Conservation (phyloP, 2,329 filamentous ascomycete species). For the Lachnellula subtilissima region DNA sequence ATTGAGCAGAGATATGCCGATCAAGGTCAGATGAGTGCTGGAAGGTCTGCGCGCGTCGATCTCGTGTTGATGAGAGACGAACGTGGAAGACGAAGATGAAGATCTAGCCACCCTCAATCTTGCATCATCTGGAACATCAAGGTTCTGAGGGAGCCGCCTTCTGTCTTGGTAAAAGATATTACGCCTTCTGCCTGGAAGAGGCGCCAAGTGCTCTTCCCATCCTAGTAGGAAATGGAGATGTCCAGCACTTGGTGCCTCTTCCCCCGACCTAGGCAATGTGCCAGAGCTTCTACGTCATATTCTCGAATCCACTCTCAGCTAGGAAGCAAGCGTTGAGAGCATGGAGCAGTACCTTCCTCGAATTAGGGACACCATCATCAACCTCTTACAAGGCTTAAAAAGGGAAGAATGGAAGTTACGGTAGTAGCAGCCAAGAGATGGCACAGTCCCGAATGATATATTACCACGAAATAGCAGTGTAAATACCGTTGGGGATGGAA, state of each 20-base stretch:
- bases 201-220: no score
- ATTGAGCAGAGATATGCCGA: no score
- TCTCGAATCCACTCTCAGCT: conserved; percentile 90
- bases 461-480: conserved; percentile 47
- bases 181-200: no score
- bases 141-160: conserved; percentile 8
- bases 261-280: conserved; percentile 87
- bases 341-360: conserved; percentile 89
- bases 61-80: no score
- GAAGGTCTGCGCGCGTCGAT: no score
- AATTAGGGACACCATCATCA: conserved; percentile 98
- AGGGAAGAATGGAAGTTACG: conserved; percentile 89
- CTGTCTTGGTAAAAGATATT: no score
- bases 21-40: no score
- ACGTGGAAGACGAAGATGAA: no score
- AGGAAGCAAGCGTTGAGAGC: conserved; percentile 90
- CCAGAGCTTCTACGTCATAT: conserved; percentile 87
- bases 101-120: conserved; percentile 21
- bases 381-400: conserved; percentile 90
- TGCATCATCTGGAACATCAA: conserved; percentile 28
- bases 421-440: conserved; percentile 55
- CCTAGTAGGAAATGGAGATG: conserved; percentile 76
- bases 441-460: conserved; percentile 19
- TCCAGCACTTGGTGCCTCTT: conserved; percentile 39
- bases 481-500: conserved; percentile 53